Evolutionary conservation across 2,329 filamentous ascomycete species (phyloP).

Genomic region (Trichoderma sp.): DNA sequence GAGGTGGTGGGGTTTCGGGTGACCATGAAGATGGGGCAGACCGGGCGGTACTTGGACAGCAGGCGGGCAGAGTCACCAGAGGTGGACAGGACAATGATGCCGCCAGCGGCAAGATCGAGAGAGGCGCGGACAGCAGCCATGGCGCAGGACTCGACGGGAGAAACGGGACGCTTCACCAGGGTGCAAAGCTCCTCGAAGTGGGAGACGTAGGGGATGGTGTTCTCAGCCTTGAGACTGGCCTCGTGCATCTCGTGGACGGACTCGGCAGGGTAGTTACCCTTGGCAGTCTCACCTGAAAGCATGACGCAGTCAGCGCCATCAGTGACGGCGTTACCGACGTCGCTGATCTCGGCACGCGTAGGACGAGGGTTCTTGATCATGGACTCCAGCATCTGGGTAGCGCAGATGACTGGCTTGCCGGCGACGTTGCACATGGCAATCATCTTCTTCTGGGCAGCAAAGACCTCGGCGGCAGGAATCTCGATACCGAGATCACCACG

Average conservation of each 20-base stretch:
- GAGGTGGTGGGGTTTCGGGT: constrained; percentile 83
- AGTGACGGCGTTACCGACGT: constrained; percentile 96
- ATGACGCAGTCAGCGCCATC: constrained; percentile 99
- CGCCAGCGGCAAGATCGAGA: constrained; percentile 93
- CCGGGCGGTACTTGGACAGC: constrained; percentile 96
- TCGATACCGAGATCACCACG: constrained; percentile 96
- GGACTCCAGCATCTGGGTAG: constrained; percentile 99
- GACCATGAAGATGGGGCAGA: constrained; percentile 99
- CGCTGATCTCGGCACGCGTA: constrained; percentile 96
- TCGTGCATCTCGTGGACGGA: constrained; percentile 98
- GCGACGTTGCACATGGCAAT: constrained; percentile 99
- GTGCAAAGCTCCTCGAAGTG: constrained; percentile 94
- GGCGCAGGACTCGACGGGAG: constrained; percentile 88
- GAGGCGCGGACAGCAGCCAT: constrained; percentile 96
- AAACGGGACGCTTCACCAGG: constrained; percentile 78
- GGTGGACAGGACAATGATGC: constrained; percentile 94
- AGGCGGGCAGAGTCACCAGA: constrained; percentile 93
- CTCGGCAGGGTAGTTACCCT: constrained; percentile 91
- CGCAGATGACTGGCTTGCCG: constrained; percentile 98
- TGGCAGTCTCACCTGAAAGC: constrained; percentile 98
- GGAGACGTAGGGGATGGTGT: constrained; percentile 94
- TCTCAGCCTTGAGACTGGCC: constrained; percentile 93
- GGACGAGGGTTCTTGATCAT: constrained; percentile 99
- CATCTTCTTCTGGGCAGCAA: constrained; percentile 99
- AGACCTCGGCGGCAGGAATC: constrained; percentile 97